Base-by-base conservation (phyloP, 2,329 filamentous ascomycete genomes). In the Aspergillus carbonarius region DNA sequence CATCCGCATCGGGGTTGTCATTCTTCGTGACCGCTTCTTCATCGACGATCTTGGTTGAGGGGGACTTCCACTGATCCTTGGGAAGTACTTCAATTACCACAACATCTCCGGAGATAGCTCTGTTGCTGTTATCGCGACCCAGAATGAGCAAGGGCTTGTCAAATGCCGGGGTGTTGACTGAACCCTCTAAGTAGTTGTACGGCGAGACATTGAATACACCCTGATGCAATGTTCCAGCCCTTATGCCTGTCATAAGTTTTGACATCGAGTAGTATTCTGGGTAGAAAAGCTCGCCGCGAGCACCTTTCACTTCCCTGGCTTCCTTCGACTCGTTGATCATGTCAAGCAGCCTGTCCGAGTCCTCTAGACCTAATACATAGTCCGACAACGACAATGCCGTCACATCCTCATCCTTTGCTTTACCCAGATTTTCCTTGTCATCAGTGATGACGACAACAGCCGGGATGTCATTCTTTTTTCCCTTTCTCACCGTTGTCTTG, bases 111-210 rank as follows among this genome's bases (percentile, higher is more conserved):
- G 95, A 91, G 18, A 99, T 88, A 23, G 93, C 88, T 65, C 95
- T 86, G 76, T 98, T 99, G 80, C 96, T 97, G 76, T 96, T 97
- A 70, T 99, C 95, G 60, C 95, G 85, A 12, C 95, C 95, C 15
- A 98, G 83, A 48, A 99, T 85, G 15, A 99, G 82, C 30, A 99
- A 84, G 1, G 92, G 84, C 69, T 95, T 96, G 60, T 95, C 89
- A 69, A 99, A 99, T 4, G 93, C 87, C 1, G 93, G 87, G 0
- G 96, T 92, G 68, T 93, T 89, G 62, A 98, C 90, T 0, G 92
- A 92, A 1, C 92, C 95, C 74, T 99, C 95, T 10, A 99, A 82
- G 68, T 98, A 99, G 78, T 99, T 99, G 82, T 98, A 99, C 0
- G 92, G 91, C 7, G 95, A 98, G 27, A 98, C 92, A 70, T 93